Evolutionary conservation across 331 rosid genomes (phyloP), one percentile per base, ranked within the genome.

Genomic region (Acacia concinna): DNA sequence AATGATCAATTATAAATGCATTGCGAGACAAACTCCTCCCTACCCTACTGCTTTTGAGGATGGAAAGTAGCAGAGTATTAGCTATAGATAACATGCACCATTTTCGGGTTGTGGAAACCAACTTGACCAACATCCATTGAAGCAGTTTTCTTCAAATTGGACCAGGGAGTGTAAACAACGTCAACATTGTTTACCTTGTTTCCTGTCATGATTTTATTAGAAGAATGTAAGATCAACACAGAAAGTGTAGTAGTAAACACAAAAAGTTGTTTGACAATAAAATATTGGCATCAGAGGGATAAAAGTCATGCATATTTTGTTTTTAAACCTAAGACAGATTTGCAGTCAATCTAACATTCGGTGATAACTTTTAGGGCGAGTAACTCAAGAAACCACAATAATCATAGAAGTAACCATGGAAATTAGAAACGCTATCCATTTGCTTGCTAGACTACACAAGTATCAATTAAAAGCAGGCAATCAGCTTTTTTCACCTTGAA

Each of bases 51-150:
- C 47, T 35, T 35, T 14, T 6, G 56, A 43, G 56, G 30, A 68
- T 41, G 17, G 57, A 18, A 54, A 64, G 28, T 60, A 30, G 51
- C 47, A 49, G 18, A 17, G n/a, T 41, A 44, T 64, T 23, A 21
- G 28, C 28, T 60, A 20, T 13, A 54, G 51, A 34, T 60, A 65
- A 74, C n/a, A 32, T 86, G 77, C 77, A 91, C 96, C 86, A 74
- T 86, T 86, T 91, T 91, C 8, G 90, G 18, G 79, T 80, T 89
- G 80, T 91, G 73, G 79, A 91, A 91, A 63, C 96, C 96, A 85
- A 91, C 91, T 91, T 91, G 96, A 44, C 96, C 96, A 84, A 85
- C 93, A 77, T 91, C 96, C 93, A 91, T 91, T 41, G 96, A 91
- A 14, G 93, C 84, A 46, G 89, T 85, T 87, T 91, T 91, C 90